Evolutionary conservation across 2,329 filamentous ascomycete species (phyloP).

Genomic region (Colletotrichum sojae): DNA sequence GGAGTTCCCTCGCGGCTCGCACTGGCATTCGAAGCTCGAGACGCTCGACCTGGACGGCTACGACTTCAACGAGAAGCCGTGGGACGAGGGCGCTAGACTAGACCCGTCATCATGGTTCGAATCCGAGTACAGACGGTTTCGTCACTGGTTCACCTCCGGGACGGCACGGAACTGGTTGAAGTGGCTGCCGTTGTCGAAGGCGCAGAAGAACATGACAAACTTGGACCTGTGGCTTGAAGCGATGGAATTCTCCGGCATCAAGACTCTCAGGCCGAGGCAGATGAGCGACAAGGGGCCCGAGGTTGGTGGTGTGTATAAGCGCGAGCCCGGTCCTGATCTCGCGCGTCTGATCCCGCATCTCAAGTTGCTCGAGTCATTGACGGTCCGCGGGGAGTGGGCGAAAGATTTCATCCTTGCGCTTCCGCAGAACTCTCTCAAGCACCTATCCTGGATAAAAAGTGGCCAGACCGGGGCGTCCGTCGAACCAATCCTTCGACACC

Average conservation of each 20-base stretch:
- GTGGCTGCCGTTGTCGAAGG: not conserved
- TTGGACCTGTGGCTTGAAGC: slow-evolving; percentile 31
- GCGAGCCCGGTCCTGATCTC: not conserved
- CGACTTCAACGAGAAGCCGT: slow-evolving; percentile 14
- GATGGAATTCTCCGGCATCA: slow-evolving; percentile 31
- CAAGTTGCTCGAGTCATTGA: slow-evolving; percentile 9
- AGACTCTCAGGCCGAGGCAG: not conserved
- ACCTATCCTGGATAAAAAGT: slow-evolving; percentile 20
- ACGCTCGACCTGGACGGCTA: slow-evolving; percentile 31
- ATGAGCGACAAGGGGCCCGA: too few relatives aligned
- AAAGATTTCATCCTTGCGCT: slow-evolving; percentile 9
- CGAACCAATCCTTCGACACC: slow-evolving; percentile 4
- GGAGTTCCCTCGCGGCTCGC: not conserved
- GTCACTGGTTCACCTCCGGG: slow-evolving; percentile 7
- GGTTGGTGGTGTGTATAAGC: too few relatives aligned
- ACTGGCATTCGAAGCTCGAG: slow-evolving; percentile 16
- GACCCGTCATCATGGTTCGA: not conserved
- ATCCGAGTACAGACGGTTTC: not conserved
- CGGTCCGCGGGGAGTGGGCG: slow-evolving; percentile 12
- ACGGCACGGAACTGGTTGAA: slow-evolving; percentile 12
- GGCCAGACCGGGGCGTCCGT: not conserved
- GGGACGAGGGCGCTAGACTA: not conserved
- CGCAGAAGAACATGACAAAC: slow-evolving; percentile 20
- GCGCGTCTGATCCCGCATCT: slow-evolving; percentile 3
- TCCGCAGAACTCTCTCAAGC: slow-evolving; percentile 9